phyloP scores from a whole-genome alignment of 1,284 basidiomycete species.

The Marasmius fiardii region DNA sequence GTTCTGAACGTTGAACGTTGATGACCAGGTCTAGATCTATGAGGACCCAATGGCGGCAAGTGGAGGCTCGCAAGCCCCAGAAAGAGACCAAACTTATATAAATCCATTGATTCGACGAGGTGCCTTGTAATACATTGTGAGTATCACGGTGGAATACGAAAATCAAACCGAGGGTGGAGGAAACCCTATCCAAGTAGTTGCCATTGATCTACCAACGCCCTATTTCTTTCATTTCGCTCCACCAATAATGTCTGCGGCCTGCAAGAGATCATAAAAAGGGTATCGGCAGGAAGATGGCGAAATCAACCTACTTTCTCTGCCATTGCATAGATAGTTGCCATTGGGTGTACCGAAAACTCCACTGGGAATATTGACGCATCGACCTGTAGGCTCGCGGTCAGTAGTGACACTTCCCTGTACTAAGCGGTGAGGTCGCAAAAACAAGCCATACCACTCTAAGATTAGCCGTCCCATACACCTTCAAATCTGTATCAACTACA shows the following conservation, averaged over 20 bases:
- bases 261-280: not conserved
- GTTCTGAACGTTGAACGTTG: too few species aligned
- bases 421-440: not conserved
- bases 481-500: constrained; percentile 27
- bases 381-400: not conserved
- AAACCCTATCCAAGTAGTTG: too few species aligned
- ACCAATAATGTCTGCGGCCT: not conserved
- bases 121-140: too few species aligned
- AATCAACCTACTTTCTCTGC: not conserved
- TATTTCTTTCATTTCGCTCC: not conserved
- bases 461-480: constrained; percentile 47
- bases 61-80: too few species aligned
- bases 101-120: too few species aligned
- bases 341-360: constrained; percentile 2
- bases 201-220: too few species aligned
- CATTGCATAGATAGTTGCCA: constrained; percentile 1
- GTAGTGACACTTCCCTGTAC: not conserved
- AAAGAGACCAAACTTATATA: too few species aligned
- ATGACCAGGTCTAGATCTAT: too few species aligned
- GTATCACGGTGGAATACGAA: too few species aligned
- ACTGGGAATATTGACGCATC: constrained; percentile 1
- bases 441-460: constrained; percentile 21
- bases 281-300: not conserved
- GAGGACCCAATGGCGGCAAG: too few species aligned
- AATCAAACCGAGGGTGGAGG: too few species aligned